phyloP scores from a whole-genome alignment of 2,329 filamentous ascomycete genomes.

The Pseudodiploospora longispora region DNA sequence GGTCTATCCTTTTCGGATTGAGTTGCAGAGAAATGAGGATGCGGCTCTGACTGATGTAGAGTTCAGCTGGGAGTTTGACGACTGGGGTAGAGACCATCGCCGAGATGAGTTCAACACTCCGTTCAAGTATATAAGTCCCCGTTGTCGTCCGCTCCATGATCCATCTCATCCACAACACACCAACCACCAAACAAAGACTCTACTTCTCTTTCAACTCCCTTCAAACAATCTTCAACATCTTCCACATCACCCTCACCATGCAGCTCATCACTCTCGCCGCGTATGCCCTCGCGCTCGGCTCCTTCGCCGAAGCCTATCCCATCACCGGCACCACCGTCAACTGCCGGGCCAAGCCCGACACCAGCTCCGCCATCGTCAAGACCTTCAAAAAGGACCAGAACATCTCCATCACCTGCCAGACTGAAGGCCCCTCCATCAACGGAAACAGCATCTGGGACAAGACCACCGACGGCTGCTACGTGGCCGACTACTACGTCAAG shows the following conservation, averaged over 20 bases:
- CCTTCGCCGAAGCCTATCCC: conserved; percentile 4
- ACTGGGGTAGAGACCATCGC: too few species aligned
- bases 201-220: too few species aligned
- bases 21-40: too few species aligned
- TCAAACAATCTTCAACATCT: background rate
- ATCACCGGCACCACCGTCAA: conserved; percentile 9
- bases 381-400: conserved; percentile 9
- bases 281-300: conserved; percentile 1
- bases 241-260: background rate
- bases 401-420: conserved; percentile 10
- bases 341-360: conserved; percentile 10
- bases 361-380: conserved; percentile 5
- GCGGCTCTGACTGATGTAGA: too few species aligned
- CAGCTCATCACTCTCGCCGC: background rate
- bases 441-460: conserved; percentile 11
- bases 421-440: conserved; percentile 6
- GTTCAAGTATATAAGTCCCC: too few species aligned
- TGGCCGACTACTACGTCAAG: conserved; percentile 11
- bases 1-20: too few species aligned
- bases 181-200: too few species aligned
- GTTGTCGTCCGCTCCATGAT: too few species aligned
- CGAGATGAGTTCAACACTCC: too few species aligned
- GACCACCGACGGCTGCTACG: conserved; percentile 10
- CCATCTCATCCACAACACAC: too few species aligned
- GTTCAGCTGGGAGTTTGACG: too few species aligned